These are phyloP conservation scores for Pleurotus tuoliensis DNA, from an alignment of 768 basidiomycete genomes.

Conservation along the genomic window DNA sequence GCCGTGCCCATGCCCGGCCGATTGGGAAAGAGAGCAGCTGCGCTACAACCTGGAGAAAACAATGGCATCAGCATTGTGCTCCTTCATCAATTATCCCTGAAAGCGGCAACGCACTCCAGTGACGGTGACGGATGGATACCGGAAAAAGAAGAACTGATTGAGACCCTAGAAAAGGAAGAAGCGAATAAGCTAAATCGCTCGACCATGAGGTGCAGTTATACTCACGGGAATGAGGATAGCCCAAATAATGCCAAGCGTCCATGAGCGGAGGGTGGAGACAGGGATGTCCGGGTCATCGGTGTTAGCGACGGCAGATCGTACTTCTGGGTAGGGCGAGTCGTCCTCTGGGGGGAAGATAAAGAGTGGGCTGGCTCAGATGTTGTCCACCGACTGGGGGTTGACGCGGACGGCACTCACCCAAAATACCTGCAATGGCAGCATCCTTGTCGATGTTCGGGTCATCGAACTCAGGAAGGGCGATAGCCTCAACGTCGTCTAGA, in stretches of 20 bases:
- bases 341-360: constrained; percentile 31
- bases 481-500: constrained; percentile 4
- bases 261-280: constrained; percentile 52
- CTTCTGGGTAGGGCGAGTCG: constrained; percentile 85
- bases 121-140: constrained; percentile 65
- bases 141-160: constrained; percentile 79
- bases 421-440: constrained; percentile 10
- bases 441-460: constrained; percentile 44
- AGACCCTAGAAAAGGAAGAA: constrained; percentile 56
- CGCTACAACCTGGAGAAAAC: constrained; percentile 48
- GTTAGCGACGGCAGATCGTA: constrained; percentile 72
- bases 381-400: not conserved
- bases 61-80: not conserved
- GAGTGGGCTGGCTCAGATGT: not conserved
- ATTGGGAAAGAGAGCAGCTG: constrained; percentile 68
- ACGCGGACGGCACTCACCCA: not conserved
- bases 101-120: constrained; percentile 30
- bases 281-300: constrained; percentile 68
- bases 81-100: not conserved
- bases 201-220: constrained; percentile 3
- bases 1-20: constrained; percentile 53
- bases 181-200: not conserved
- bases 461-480: constrained; percentile 30
- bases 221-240: constrained; percentile 50
- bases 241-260: constrained; percentile 56